Evolutionary conservation across 495 filamentous ascomycete genomes (phyloP).

Genomic region (Penicillium malachiteum): DNA sequence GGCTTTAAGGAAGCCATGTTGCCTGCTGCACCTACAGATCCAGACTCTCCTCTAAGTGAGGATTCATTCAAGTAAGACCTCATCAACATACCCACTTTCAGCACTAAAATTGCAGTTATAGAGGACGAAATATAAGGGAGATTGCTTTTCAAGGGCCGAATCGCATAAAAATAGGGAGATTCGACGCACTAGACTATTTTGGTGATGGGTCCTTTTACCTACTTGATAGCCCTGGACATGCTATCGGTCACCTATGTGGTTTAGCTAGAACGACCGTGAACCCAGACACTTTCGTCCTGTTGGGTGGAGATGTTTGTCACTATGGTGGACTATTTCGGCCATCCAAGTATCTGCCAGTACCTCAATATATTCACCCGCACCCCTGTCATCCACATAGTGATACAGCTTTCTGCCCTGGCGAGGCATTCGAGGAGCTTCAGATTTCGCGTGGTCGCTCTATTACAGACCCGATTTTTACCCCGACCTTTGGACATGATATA

Average conservation of each 20-base stretch:
- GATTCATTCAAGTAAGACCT: background rate
- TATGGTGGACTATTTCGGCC: constrained; percentile 55
- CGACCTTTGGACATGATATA: constrained; percentile 16
- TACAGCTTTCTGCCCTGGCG: constrained; percentile 1
- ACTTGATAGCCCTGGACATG: constrained; percentile 45
- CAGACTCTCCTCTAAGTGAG: constrained; percentile 15
- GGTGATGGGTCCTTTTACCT: constrained; percentile 50
- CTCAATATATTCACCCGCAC: constrained; percentile 6
- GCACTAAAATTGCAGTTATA: background rate
- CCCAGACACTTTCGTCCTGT: constrained; percentile 40
- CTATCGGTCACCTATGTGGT: constrained; percentile 43
- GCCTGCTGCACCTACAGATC: constrained; percentile 50
- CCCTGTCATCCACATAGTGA: constrained; percentile 2
- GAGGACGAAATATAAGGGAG: background rate
- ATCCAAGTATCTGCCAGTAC: constrained; percentile 32
- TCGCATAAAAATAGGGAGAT: constrained; percentile 8
- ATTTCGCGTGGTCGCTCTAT: constrained; percentile 3
- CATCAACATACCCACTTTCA: background rate
- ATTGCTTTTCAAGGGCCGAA: background rate
- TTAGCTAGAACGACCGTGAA: constrained; percentile 36
- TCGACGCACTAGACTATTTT: constrained; percentile 54
- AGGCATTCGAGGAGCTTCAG: constrained; percentile 12
- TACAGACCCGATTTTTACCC: constrained; percentile 11
- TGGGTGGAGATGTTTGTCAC: constrained; percentile 54
- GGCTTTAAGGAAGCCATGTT: constrained; percentile 45